Conservation (phyloP, 2,329 filamentous ascomycete genomes). For the Pseudogymnoascus sp. region DNA sequence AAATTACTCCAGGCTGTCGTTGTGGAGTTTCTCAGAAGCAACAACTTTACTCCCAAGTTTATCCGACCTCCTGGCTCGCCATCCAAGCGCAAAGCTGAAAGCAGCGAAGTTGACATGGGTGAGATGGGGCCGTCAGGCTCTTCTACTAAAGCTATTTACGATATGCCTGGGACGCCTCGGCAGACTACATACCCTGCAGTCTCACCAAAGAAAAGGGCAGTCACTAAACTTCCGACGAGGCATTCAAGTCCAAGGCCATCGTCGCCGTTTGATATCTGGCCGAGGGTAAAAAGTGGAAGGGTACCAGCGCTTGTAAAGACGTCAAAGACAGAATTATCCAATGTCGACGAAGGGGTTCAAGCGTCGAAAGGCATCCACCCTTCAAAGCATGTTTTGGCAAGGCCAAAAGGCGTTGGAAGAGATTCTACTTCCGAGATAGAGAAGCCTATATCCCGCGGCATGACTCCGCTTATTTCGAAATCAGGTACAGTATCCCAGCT, state of each 20-base stretch:
- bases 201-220: not conserved
- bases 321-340: not conserved
- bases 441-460: not conserved
- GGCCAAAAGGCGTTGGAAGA: not conserved
- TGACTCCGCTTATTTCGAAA: conserved; percentile 30
- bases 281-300: conserved; percentile 30
- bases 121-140: not conserved
- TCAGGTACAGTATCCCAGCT: conserved; percentile 35
- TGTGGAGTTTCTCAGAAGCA: conserved; percentile 64
- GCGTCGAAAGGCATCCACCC: not conserved
- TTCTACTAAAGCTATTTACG: not conserved
- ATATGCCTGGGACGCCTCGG: not conserved
- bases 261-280: conserved; percentile 31
- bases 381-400: not conserved
- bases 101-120: not conserved
- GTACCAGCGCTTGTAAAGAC: not conserved
- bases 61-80: conserved; percentile 37
- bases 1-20: conserved; percentile 62
- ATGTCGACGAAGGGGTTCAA: not conserved
- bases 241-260: conserved; percentile 9
- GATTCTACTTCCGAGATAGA: not conserved
- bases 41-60: conserved; percentile 44
- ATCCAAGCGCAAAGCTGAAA: conserved; percentile 13
- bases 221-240: not conserved
- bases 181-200: not conserved